phyloP scores from a whole-genome alignment of 2,329 filamentous ascomycete species.

The Aspergillus caelatus region DNA sequence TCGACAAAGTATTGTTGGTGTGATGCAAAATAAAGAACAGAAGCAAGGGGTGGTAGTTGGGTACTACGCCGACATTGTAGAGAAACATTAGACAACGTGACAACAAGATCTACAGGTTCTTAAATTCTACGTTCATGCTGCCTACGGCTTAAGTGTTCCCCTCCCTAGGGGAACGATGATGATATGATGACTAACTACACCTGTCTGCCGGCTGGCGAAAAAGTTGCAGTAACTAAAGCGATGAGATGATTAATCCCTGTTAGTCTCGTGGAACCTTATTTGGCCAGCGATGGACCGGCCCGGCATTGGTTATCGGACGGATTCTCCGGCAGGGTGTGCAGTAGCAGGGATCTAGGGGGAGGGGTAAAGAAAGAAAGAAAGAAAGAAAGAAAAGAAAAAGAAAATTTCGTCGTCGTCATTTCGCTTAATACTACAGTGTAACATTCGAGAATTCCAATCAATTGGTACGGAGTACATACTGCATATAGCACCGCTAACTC shows the following conservation, averaged over 20 bases:
- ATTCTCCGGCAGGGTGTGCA: constrained; percentile 1
- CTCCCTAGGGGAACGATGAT: too few species aligned
- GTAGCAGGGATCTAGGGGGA: background rate
- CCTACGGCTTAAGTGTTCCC: too few species aligned
- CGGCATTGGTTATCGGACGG: constrained; percentile 14
- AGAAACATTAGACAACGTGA: background rate
- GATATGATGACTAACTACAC: background rate
- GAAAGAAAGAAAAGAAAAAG: background rate
- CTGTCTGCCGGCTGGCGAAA: background rate
- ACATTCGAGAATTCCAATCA: background rate
- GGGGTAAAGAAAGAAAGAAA: too few species aligned
- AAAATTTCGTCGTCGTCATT: background rate
- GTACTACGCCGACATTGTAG: background rate
- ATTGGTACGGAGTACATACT: constrained; percentile 4
- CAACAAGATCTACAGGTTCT: too few species aligned
- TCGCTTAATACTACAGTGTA: background rate
- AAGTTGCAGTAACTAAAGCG: background rate
- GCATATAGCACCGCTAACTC: background rate
- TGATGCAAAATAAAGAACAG: background rate
- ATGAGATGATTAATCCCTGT: constrained; percentile 7
- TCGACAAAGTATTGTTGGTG: background rate
- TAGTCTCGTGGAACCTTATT: constrained; percentile 14
- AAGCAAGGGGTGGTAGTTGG: background rate
- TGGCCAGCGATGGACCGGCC: constrained; percentile 20
- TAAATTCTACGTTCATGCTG: too few species aligned